phyloP scores from a whole-genome alignment of 1,284 basidiomycete species.

The Cystobasidium pallidum region DNA sequence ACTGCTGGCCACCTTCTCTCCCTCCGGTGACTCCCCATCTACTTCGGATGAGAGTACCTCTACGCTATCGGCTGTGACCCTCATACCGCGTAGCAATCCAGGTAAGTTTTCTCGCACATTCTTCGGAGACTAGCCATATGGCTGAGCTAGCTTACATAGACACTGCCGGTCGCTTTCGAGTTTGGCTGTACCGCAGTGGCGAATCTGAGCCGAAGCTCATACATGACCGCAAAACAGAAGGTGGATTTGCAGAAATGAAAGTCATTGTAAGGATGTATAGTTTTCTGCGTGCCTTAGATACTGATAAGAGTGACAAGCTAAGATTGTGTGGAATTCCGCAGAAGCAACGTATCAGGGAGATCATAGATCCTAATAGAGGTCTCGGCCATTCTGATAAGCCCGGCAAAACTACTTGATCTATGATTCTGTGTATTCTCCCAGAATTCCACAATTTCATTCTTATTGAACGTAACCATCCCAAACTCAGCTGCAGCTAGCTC shows the following conservation, averaged over 20 bases:
- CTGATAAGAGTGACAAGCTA: neutral
- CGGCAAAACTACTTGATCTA: neutral
- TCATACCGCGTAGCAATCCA: slow-evolving; percentile 34
- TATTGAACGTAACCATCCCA: no score
- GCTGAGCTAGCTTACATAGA: neutral
- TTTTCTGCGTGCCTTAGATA: neutral
- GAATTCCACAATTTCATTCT: no score
- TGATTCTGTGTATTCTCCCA: no score
- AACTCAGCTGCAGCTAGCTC: no score
- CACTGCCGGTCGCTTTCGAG: slow-evolving; percentile 38
- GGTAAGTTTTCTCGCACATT: neutral
- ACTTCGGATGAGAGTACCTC: slow-evolving; percentile 23
- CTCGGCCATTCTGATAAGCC: slow-evolving; percentile 38
- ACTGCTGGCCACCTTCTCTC: slow-evolving; percentile 37
- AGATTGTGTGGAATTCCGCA: neutral
- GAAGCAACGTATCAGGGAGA: slow-evolving; percentile 38
- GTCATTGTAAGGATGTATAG: slow-evolving; percentile 19
- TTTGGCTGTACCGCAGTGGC: slow-evolving; percentile 30
- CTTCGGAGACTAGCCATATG: neutral
- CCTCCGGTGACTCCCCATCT: slow-evolving; percentile 22
- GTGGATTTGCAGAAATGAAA: slow-evolving; percentile 44
- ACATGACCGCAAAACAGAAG: slow-evolving; percentile 41
- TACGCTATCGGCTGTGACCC: slow-evolving; percentile 37
- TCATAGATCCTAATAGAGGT: slow-evolving; percentile 37
- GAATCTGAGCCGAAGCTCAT: slow-evolving; percentile 26